A percentile compares a stretch with the other conserved stretches of the same genome.
These are phyloP conservation scores for Geranium rotundifolium DNA, from an alignment of 345 rosid genomes.

Conservation along the genomic window DNA sequence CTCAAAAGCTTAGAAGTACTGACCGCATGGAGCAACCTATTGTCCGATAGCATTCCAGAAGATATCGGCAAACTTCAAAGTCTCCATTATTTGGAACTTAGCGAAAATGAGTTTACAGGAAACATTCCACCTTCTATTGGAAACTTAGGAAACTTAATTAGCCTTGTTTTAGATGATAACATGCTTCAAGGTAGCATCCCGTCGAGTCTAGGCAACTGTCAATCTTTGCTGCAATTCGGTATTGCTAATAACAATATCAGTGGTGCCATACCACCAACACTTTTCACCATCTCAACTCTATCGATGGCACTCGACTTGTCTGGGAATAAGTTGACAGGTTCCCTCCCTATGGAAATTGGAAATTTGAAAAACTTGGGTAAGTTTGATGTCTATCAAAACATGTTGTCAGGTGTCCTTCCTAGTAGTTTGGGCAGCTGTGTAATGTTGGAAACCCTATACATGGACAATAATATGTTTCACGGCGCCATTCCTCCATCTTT, in stretches of 20 bases:
- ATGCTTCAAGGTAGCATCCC: conserved; percentile 13
- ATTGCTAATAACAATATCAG: conserved; percentile 3
- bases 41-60: conserved; percentile 7
- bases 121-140: conserved; percentile 9
- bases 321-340: conserved; percentile 7
- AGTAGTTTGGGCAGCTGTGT: conserved; percentile 10
- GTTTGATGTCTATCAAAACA: conserved; percentile 5
- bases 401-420: conserved; percentile 10
- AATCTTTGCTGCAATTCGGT: not conserved
- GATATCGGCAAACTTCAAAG: conserved; percentile 11
- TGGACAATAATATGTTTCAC: conserved; percentile 5
- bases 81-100: not conserved
- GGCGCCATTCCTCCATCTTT: conserved; percentile 13
- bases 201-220: conserved; percentile 8
- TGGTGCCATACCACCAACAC: conserved; percentile 10
- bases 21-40: not conserved
- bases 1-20: conserved; percentile 1
- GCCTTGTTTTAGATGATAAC: conserved; percentile 2
- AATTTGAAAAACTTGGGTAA: conserved; percentile 2
- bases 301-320: conserved; percentile 1
- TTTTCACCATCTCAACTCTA: conserved; percentile 5
- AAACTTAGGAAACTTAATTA: not conserved
- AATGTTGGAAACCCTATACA: conserved; percentile 4
- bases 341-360: conserved; percentile 3
- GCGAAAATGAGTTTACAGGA: conserved; percentile 10